Evolutionary conservation across 106 monocot species (phyloP).

Genomic region (Allium fistulosum): DNA sequence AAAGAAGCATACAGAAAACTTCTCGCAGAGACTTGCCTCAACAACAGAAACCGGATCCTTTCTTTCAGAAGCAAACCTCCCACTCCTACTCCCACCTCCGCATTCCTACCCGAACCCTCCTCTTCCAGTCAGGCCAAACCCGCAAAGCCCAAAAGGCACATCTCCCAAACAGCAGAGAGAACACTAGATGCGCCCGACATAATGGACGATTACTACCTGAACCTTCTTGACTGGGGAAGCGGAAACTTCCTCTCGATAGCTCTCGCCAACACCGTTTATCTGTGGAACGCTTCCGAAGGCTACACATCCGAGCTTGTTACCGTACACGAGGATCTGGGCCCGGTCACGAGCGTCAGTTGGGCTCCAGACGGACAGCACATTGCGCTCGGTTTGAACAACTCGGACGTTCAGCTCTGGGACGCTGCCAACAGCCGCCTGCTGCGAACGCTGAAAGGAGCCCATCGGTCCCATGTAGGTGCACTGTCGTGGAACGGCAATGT

Average conservation of each 20-base stretch:
- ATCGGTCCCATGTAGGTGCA: constrained; percentile 15
- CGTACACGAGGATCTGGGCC: constrained; percentile 41
- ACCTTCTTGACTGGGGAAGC: constrained; percentile 11
- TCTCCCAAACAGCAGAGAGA: constrained; percentile 28
- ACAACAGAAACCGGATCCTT: constrained; percentile 37
- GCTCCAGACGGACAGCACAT: constrained; percentile 60
- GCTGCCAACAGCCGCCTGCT: constrained; percentile 26
- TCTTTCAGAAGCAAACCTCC: constrained; percentile 42
- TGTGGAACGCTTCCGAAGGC: constrained; percentile 11
- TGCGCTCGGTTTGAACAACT: constrained; percentile 49
- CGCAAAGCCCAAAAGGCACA: constrained; percentile 37
- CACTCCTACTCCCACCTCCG: too few relatives aligned
- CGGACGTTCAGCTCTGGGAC: constrained; percentile 61
- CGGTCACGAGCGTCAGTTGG: constrained; percentile 67
- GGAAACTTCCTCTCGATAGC: constrained; percentile 5
- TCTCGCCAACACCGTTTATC: not conserved
- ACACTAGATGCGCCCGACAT: constrained; percentile 4
- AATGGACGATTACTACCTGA: constrained; percentile 3
- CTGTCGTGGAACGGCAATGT: constrained; percentile 18
- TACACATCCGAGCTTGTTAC: constrained; percentile 54
- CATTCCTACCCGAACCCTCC: not conserved
- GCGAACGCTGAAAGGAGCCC: constrained; percentile 15
- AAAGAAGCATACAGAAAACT: constrained; percentile 49
- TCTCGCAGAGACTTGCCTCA: constrained; percentile 31
- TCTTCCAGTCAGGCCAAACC: not conserved